Conservation (phyloP, 225 moss, liverwort and hornwort species). For the Bryoerythrophyllum caledonicum region DNA sequence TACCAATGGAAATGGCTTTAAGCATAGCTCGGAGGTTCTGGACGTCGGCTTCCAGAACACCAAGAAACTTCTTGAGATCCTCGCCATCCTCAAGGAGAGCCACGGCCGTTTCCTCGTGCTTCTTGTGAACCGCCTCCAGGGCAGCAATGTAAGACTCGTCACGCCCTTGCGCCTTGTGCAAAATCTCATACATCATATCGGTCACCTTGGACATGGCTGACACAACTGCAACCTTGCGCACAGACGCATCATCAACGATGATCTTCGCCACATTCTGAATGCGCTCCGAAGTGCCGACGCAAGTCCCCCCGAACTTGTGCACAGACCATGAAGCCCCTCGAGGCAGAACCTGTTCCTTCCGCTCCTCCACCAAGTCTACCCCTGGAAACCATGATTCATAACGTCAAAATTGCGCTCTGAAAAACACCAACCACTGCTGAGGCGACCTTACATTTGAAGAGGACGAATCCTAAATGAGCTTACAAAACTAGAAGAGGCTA, state of each 20-base stretch:
- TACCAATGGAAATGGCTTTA: slow-evolving; percentile 93
- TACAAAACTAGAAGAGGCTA: too few relatives aligned
- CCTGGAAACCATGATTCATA: slow-evolving; percentile 38
- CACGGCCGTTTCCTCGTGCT: slow-evolving; percentile 72
- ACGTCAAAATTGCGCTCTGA: too few relatives aligned
- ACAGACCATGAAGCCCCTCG: slow-evolving; percentile 84
- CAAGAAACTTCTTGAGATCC: slow-evolving; percentile 67
- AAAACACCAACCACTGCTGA: too few relatives aligned
- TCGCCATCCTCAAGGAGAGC: slow-evolving; percentile 70
- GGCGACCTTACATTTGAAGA: too few relatives aligned
- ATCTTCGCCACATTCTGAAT: slow-evolving; percentile 89
- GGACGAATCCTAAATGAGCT: too few relatives aligned
- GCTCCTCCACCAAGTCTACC: slow-evolving; percentile 51
- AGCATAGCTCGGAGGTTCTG: slow-evolving; percentile 91
- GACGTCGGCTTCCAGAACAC: slow-evolving; percentile 60
- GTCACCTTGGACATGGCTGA: slow-evolving; percentile 99
- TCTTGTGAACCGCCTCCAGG: slow-evolving; percentile 65
- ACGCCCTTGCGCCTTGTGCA: slow-evolving; percentile 77
- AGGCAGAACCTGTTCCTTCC: slow-evolving; percentile 50
- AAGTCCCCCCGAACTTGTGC: slow-evolving; percentile 97
- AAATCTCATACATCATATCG: slow-evolving; percentile 93
- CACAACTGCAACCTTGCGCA: slow-evolving; percentile 82
- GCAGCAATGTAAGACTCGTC: slow-evolving; percentile 67
- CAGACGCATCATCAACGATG: slow-evolving; percentile 73
- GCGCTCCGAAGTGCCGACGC: slow-evolving; percentile 77